Base-by-base conservation (phyloP, 306 rosid species). In the Hippophae gyantsensis region DNA sequence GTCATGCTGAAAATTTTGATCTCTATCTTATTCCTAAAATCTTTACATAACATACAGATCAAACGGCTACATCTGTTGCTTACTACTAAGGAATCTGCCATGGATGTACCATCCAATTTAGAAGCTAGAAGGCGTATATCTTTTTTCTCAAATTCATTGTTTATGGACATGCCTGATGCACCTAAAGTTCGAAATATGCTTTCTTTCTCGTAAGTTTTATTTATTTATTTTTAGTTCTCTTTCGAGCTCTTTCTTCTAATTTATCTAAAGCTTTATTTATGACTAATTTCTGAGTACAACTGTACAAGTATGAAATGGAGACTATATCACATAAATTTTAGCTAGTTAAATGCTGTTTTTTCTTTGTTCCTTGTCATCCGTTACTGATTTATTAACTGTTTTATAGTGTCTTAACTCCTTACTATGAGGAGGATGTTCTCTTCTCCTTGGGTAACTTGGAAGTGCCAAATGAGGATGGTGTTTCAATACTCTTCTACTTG, bases 171-270 rank as follows among this genome's bases (percentile, higher is more conserved):
- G 98, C 98, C 93, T 72, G 55, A 82, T 41, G 84, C 98, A 42
- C 98, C 98, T 54, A 92, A 88, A 92, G 98, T 92, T 68, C 95
- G 93, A 72, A 88, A 92, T 69, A 92, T 92, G 98, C 98, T 92
- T 52, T 92, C 98, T 44, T 92, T 92, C 93, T 87, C 98, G 98
- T 92, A 49, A 49, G 98, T 13, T 50, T 54, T 58, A 67, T 52
- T 7, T 4, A 18, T 8, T 23, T 58, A 12, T 50, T 9, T 45
- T 8, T 23, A 45, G 62, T 50, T 48, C 10, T 45, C 8, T 6
- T 32, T 13, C 2, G 25, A 14, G 52, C 46, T 68, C 12, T 61
- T 63, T 56, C 63, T 45, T 49, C 49, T 32, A 32, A 32, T 32
- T 32, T 32, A 32, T 32, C 4, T 32, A 32, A 32, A 32, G 38